Evolutionary conservation across 306 rosid species (phyloP).

Genomic region (Malus asiatica): DNA sequence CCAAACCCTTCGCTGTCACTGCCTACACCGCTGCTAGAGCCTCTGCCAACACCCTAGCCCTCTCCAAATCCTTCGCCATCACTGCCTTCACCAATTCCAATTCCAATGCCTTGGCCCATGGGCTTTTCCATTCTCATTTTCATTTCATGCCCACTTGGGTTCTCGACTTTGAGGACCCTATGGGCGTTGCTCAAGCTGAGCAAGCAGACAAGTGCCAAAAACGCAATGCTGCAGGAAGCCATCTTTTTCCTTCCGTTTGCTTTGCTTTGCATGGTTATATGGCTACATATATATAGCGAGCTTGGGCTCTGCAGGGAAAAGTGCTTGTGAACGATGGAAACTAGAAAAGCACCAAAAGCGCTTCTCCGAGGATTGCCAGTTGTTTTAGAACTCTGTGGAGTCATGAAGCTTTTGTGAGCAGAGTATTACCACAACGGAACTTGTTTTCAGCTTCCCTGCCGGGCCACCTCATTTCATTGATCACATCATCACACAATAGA

Average conservation of each 20-base stretch:
- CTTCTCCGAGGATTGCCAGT: background rate
- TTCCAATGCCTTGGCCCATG: background rate
- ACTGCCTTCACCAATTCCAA: background rate
- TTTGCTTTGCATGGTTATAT: background rate
- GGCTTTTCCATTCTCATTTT: background rate
- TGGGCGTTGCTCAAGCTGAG: background rate
- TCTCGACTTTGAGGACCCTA: background rate
- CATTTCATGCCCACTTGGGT: background rate
- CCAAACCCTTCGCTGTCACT: background rate
- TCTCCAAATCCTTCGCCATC: background rate
- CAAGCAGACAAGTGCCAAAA: background rate
- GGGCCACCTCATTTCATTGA: background rate
- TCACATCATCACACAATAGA: background rate
- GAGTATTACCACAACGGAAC: background rate
- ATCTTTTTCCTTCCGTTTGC: background rate
- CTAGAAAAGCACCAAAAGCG: background rate
- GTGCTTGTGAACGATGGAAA: background rate
- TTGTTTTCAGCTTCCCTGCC: background rate
- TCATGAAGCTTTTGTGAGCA: conserved; percentile 12
- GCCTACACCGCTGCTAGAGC: background rate
- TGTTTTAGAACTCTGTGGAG: background rate
- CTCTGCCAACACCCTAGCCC: background rate
- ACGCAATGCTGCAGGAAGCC: background rate
- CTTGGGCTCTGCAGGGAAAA: background rate
- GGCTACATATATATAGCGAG: background rate